Evolutionary conservation across 2,329 filamentous ascomycete genomes (phyloP).

Genomic region (Aureobasidium sp.): DNA sequence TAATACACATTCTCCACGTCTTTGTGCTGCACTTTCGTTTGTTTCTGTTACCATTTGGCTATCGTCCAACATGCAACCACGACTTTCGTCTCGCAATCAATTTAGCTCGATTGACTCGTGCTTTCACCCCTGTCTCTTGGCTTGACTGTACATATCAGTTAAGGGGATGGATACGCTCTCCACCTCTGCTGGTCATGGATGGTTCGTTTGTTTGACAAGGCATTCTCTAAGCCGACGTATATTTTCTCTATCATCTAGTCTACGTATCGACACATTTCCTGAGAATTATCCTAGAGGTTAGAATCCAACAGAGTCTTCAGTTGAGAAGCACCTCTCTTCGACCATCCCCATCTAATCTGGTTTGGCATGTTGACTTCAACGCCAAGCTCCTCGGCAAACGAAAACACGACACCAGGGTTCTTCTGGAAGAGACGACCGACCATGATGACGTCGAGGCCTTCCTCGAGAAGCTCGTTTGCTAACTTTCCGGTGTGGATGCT

Average conservation of each 20-base stretch:
- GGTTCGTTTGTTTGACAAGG: neutral
- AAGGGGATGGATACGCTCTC: too few species aligned
- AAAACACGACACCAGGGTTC: slow-evolving; percentile 65
- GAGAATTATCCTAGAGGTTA: neutral
- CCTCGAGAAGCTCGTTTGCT: slow-evolving; percentile 55
- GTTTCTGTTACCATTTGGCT: neutral
- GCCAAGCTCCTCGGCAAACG: slow-evolving; percentile 63
- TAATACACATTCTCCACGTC: neutral
- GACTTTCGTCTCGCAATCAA: neutral
- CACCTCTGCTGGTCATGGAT: neutral
- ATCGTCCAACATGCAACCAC: neutral
- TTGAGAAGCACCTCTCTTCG: slow-evolving; percentile 8
- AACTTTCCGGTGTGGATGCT: slow-evolving; percentile 62
- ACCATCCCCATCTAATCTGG: slow-evolving; percentile 45
- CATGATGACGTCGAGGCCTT: slow-evolving; percentile 60
- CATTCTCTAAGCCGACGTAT: neutral
- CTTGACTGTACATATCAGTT: neutral
- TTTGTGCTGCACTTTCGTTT: neutral
- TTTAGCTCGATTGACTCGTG: neutral
- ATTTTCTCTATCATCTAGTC: neutral
- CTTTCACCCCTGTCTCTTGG: neutral
- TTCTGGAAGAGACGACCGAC: slow-evolving; percentile 72
- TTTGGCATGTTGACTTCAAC: slow-evolving; percentile 65
- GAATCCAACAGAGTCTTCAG: slow-evolving; percentile 6
- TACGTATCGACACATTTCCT: neutral